Base-by-base conservation (phyloP, 148 eudicot species). In the Amaranthus hypochondriacus region DNA sequence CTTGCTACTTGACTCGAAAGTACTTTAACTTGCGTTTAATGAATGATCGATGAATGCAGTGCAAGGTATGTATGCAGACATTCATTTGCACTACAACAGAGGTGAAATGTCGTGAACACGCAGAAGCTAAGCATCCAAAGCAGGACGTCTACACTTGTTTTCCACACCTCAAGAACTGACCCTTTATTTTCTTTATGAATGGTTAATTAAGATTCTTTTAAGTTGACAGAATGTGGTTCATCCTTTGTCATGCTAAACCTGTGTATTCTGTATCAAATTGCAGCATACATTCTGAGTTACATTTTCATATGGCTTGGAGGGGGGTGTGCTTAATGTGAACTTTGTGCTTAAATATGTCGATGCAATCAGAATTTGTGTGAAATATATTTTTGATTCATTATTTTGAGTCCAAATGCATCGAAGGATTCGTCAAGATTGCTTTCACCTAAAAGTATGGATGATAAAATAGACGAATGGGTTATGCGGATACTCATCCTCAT, bases 41-140 rank as follows among this genome's bases (percentile, higher is more conserved):
- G 7, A 48, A 56, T 50, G 56, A 61, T 28, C 53, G 60, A 14
- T 59, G 68, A 70, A 54, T 80, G 89, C 92, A 91, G 97, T 91
- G 97, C 89, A 91, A 91, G 84, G 90, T 89, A 18, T 91, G 97
- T 80, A 91, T 91, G 97, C 97, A 91, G 81, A 91, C 97, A 54
- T 91, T 91, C 71, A 89, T 91, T 13, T 91, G 97, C 77, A 91
- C 97, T 7, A 91, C 97, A 43, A 75, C 97, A 13, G 97, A 91
- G 81, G 97, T 89, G 80, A 89, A 91, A 76, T 91, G 97, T 83
- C 84, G 81, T 78, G 94, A 91, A 78, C 94, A 91, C 78, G 97
- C 97, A 4, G 97, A 91, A 81, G 89, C 88, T 4, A 91, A 87
- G 71, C 97, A 91, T 68, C 97, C 94, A 3, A 91, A 91, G 72